A percentile compares a stretch with the other conserved stretches of the same genome.
These are phyloP conservation scores for Kondoa malvinella DNA, from an alignment of 768 basidiomycete species.

Conservation along the genomic window DNA sequence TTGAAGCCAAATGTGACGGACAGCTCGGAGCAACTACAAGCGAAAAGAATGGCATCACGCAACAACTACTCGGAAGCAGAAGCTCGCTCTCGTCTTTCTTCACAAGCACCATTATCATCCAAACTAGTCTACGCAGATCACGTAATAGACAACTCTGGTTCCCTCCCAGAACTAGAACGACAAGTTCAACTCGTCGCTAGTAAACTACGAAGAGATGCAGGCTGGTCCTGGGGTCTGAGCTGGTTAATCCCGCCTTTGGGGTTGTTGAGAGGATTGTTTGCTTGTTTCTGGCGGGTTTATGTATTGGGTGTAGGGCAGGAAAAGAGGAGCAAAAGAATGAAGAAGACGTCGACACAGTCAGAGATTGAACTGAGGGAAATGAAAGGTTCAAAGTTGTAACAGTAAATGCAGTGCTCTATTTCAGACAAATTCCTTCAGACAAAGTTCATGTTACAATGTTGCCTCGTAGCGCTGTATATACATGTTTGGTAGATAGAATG, in stretches of 20 bases:
- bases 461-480: too few relatives aligned
- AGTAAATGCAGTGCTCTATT: neutral
- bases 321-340: slow-evolving; percentile 26
- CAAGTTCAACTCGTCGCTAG: slow-evolving; percentile 40
- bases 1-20: neutral
- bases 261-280: slow-evolving; percentile 27
- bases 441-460: neutral
- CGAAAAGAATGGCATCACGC: slow-evolving; percentile 61
- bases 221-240: slow-evolving; percentile 37
- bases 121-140: slow-evolving; percentile 73
- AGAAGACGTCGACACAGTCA: slow-evolving; percentile 1
- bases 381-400: slow-evolving; percentile 3
- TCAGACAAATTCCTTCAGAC: neutral
- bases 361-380: slow-evolving; percentile 29
- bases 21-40: slow-evolving; percentile 67
- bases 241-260: slow-evolving; percentile 40
- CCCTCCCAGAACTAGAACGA: slow-evolving; percentile 46
- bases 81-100: slow-evolving; percentile 54
- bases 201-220: slow-evolving; percentile 32
- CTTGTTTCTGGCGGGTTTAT: slow-evolving; percentile 24
- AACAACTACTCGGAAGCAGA: slow-evolving; percentile 46
- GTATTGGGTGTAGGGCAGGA: slow-evolving; percentile 22
- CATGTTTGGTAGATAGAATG: too few relatives aligned
- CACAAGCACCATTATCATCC: slow-evolving; percentile 60
- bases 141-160: slow-evolving; percentile 77